phyloP scores from a whole-genome alignment of 2,329 filamentous ascomycete species.

The Aphanoascus verrucosus region DNA sequence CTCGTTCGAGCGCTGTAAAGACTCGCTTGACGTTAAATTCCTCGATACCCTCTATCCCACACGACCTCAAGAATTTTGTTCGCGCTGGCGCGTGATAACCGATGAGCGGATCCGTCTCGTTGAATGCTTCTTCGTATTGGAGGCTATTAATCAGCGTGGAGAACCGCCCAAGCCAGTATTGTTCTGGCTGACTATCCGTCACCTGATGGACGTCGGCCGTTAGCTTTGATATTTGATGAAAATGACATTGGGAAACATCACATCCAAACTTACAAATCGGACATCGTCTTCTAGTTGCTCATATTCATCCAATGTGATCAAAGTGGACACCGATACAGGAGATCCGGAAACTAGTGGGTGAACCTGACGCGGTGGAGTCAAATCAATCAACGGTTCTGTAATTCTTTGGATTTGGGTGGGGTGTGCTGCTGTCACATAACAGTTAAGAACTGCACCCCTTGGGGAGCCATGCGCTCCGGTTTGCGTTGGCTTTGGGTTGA shows the following conservation, averaged over 20 bases:
- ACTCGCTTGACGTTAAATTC: slow-evolving; percentile 24
- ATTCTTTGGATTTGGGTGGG: not conserved
- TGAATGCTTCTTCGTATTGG: slow-evolving; percentile 26
- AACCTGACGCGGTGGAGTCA: slow-evolving; percentile 1
- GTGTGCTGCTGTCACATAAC: slow-evolving; percentile 3
- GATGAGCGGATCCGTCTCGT: slow-evolving; percentile 22
- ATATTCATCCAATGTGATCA: not conserved
- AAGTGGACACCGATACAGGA: not conserved
- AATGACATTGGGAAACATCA: not conserved
- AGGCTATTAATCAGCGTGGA: slow-evolving; percentile 24
- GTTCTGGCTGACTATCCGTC: slow-evolving; percentile 18
- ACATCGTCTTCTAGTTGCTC: not conserved
- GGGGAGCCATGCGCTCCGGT: not conserved
- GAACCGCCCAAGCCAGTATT: slow-evolving; percentile 28
- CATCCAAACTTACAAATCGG: not conserved
- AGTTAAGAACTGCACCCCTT: not conserved
- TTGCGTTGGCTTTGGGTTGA: not conserved
- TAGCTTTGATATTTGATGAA: slow-evolving; percentile 66
- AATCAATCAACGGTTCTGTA: slow-evolving; percentile 6
- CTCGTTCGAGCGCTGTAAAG: slow-evolving; percentile 26
- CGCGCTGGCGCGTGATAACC: slow-evolving; percentile 19
- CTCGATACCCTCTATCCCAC: slow-evolving; percentile 17
- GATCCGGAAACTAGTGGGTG: not conserved
- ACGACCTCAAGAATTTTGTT: slow-evolving; percentile 16
- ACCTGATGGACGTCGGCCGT: slow-evolving; percentile 59